Percentiles rank a stretch among this genome's conserved stretches.
Conservation (phyloP, 331 rosid genomes). For the Acacia pycnantha region DNA sequence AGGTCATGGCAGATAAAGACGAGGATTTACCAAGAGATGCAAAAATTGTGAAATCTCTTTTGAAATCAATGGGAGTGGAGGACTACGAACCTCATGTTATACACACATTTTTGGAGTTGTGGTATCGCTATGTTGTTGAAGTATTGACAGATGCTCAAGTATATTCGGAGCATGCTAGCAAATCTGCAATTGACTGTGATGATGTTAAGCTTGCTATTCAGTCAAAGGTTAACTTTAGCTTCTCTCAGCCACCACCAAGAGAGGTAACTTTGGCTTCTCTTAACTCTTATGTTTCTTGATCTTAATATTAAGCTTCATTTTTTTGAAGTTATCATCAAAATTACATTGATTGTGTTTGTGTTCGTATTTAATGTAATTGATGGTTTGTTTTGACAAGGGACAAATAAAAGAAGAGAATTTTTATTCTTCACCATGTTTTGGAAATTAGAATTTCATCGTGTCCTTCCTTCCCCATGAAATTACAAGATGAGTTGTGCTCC, state of each 20-base stretch:
- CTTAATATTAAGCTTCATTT: not conserved
- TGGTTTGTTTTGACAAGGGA: no score
- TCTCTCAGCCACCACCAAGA: constrained; percentile 90
- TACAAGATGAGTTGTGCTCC: no score
- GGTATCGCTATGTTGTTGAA: constrained; percentile 87
- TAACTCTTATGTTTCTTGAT: not conserved
- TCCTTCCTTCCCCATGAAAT: no score
- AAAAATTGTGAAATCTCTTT: constrained; percentile 63
- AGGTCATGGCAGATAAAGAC: constrained; percentile 66
- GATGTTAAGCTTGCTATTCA: constrained; percentile 91
- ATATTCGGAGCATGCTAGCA: constrained; percentile 85
- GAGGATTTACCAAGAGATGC: constrained; percentile 94
- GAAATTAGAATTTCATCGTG: no score
- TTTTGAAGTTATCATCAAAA: no score
- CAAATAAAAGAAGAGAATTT: no score
- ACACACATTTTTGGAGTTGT: constrained; percentile 78
- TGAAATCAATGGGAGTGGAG: constrained; percentile 93
- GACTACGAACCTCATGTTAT: constrained; percentile 79
- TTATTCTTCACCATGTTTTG: no score
- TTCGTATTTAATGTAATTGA: no score
- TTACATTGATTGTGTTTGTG: no score
- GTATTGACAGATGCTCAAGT: constrained; percentile 81
- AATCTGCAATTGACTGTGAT: constrained; percentile 76
- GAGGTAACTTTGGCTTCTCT: constrained; percentile 55
- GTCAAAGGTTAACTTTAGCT: constrained; percentile 84